Percentiles rank a stretch among this genome's conserved stretches.
These are phyloP conservation scores for Pseudoturritis turrita DNA, from an alignment of 345 rosid genomes.

Conservation along the genomic window DNA sequence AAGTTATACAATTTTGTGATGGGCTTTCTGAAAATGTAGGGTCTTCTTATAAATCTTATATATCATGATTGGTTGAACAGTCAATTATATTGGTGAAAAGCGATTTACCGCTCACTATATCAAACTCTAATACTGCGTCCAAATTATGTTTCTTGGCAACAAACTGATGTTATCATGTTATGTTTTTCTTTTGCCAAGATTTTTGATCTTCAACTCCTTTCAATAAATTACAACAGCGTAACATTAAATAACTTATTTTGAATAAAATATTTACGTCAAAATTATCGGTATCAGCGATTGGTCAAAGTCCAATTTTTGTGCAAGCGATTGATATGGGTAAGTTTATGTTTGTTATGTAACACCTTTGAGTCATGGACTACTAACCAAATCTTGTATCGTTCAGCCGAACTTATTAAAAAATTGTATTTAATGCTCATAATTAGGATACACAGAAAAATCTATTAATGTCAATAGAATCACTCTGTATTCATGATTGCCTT, in stretches of 20 bases:
- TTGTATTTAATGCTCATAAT: not conserved
- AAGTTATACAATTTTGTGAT: slow-evolving; percentile 1
- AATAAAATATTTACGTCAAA: not conserved
- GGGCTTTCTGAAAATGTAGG: slow-evolving; percentile 8
- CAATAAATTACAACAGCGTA: not conserved
- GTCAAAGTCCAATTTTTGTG: not conserved
- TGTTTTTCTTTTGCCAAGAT: not conserved
- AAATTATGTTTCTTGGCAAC: not conserved
- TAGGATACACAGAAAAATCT: not conserved
- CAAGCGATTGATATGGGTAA: not conserved
- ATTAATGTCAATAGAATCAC: not conserved
- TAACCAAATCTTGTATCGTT: not conserved
- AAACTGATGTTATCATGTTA: not conserved
- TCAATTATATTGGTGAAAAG: slow-evolving; percentile 9
- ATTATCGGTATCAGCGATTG: not conserved
- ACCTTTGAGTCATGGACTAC: not conserved
- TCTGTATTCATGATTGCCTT: not conserved
- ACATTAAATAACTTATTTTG: not conserved
- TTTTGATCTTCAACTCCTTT: not conserved
- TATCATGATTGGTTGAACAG: slow-evolving; percentile 9
- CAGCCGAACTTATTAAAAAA: not conserved
- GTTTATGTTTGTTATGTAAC: not conserved
- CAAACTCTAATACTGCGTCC: not conserved
- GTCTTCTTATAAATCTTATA: slow-evolving; percentile 20
- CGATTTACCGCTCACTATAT: not conserved